Percentiles rank a stretch among this genome's conserved stretches.
Conservation (phyloP, 139 green algal species). For the Raphidocelis subcapitata region DNA sequence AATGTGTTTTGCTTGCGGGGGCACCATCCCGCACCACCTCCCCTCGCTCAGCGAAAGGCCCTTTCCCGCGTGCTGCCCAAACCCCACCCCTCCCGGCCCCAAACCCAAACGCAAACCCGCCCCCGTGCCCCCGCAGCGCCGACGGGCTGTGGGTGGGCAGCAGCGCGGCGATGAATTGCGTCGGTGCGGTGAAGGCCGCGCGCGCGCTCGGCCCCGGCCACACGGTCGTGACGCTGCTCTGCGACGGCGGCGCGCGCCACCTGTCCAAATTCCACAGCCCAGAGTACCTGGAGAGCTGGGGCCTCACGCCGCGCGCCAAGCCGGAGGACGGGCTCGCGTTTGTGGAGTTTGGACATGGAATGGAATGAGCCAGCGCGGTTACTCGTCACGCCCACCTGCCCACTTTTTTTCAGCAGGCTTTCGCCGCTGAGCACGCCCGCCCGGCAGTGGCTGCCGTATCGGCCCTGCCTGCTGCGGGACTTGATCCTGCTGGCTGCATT, state of each 20-base stretch:
- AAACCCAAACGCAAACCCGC: too few relatives aligned
- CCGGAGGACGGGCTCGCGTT: neutral
- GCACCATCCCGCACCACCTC: too few relatives aligned
- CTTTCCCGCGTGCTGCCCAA: too few relatives aligned
- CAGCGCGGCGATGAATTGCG: conserved; percentile 86
- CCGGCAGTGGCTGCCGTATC: too few relatives aligned
- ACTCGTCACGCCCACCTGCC: too few relatives aligned
- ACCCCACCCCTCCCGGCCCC: too few relatives aligned
- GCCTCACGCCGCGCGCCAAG: conserved; percentile 6
- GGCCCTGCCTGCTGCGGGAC: too few relatives aligned
- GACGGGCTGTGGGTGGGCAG: conserved; percentile 93
- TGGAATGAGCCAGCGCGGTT: too few relatives aligned
- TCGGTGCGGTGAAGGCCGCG: conserved; percentile 89
- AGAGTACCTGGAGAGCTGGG: conserved; percentile 63
- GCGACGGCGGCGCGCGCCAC: conserved; percentile 84
- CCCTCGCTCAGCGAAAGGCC: too few relatives aligned
- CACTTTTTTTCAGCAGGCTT: conserved; percentile 20
- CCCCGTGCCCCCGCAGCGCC: neutral
- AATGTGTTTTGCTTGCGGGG: too few relatives aligned
- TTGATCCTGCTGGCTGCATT: too few relatives aligned
- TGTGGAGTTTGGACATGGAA: neutral
- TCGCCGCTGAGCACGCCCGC: too few relatives aligned
- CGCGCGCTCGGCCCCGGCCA: conserved; percentile 76
- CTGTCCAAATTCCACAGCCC: conserved; percentile 89
- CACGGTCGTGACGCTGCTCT: conserved; percentile 91